Evolutionary conservation across 1,284 basidiomycete genomes (phyloP).

Genomic region (Uromyces viciae-fabae): DNA sequence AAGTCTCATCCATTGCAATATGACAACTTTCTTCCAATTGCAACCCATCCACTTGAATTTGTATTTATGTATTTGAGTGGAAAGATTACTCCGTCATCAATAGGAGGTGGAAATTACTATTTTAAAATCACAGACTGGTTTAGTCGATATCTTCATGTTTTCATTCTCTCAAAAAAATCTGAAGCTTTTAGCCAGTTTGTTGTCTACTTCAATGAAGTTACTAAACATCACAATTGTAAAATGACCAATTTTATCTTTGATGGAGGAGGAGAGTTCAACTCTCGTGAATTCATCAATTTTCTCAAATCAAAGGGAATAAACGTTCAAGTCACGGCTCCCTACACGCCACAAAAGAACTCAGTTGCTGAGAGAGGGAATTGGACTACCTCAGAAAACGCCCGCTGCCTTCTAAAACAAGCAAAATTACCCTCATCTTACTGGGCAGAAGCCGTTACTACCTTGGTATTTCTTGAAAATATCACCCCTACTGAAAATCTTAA

Average conservation of each 20-base stretch:
- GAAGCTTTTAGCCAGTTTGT: neutral
- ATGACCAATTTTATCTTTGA: neutral
- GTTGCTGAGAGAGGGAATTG: neutral
- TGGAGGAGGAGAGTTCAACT: neutral
- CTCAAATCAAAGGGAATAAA: neutral
- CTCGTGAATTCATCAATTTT: neutral
- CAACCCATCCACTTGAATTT: neutral
- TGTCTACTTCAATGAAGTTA: neutral
- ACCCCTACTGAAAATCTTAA: neutral
- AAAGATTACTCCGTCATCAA: neutral
- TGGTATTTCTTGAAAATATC: neutral
- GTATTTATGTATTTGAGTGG: neutral
- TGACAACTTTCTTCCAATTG: neutral
- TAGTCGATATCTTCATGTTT: neutral
- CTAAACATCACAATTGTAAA: neutral
- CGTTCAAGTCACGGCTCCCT: neutral
- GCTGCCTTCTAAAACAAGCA: neutral
- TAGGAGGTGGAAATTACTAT: neutral
- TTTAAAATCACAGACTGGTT: constrained; percentile 4
- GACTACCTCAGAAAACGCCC: neutral
- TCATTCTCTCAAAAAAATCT: neutral
- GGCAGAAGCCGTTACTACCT: neutral
- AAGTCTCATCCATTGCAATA: neutral
- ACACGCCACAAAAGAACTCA: neutral
- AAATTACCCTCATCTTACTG: neutral